Base-by-base conservation (phyloP, 208 protist genomes). In the Acanthamoeba lenticulata region DNA sequence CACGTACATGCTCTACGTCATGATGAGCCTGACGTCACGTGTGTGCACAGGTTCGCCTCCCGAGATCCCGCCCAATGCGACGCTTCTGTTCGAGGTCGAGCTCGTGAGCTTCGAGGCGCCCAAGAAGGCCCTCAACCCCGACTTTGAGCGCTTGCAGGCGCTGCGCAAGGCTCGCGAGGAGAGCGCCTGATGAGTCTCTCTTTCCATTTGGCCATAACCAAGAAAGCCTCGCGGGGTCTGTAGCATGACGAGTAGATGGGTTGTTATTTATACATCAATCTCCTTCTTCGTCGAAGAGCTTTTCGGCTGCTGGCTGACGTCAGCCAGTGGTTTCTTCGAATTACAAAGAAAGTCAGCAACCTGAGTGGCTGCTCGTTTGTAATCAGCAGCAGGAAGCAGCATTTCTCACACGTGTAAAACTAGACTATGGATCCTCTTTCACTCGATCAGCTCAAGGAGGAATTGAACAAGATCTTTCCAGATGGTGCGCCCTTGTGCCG, bases 11-110 rank as follows among this genome's bases (percentile, higher is more conserved):
- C 13, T 81, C 72, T 81, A 47, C 34, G 15, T 7, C 38, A 45
- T 49, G 38, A 45, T 17, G 0, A n/a, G n/a, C 60, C 24, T 29
- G 13, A 69, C 27, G 27, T 17, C 15, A n/a, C 40, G 5, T 79
- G 13, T 29, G 27, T 5, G 6, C 52, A 0, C 74, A 85, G 74
- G 74, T 1, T 85, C 74, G 74, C 74, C 74, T 6, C 74, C 74
- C 4, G 74, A 85, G 34, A 74, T 94, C n/a, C 79, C 74, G 9
- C 92, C 79, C 77, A 94, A 90, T 36, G 69, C 79, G 5, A 67
- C 69, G 4, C 92, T 94, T 13, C 65, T 77, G 29, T 79, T 65
- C 40, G 65, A 72, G 36, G 92, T 89, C 15, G 42, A 94, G 55
- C 34, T 94, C 29, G 49, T 69, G 38, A 34, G 49, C 79, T 90